A percentile compares a stretch with the other conserved stretches of the same genome.
These are phyloP conservation scores for Colletotrichum sp. DNA, from an alignment of 2,329 filamentous ascomycete species.

Conservation along the genomic window DNA sequence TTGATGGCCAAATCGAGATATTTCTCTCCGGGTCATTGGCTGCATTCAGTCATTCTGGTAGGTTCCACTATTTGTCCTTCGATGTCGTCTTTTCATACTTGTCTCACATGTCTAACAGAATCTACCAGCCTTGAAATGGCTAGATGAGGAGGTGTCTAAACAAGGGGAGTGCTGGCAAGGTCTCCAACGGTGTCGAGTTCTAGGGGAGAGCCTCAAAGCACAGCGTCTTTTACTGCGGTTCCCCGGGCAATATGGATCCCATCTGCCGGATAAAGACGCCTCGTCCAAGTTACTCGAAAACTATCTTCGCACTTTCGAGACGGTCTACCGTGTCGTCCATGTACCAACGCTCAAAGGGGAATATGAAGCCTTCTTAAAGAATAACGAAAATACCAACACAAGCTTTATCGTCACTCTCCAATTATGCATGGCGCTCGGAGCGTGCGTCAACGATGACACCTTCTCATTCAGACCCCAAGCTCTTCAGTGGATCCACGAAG, in stretches of 20 bases:
- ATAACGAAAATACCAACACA: slow-evolving; percentile 22
- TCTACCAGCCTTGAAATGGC: slow-evolving; percentile 46
- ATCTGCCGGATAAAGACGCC: slow-evolving; percentile 40
- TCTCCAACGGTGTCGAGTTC: slow-evolving; percentile 43
- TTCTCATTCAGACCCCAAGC: slow-evolving; percentile 20
- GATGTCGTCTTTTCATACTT: background rate
- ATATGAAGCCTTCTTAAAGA: slow-evolving; percentile 28
- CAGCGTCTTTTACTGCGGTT: slow-evolving; percentile 36
- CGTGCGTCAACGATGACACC: slow-evolving; percentile 23
- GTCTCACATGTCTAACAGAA: slow-evolving; percentile 44
- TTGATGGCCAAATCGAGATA: slow-evolving; percentile 7
- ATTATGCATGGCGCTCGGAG: slow-evolving; percentile 26
- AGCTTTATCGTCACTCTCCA: slow-evolving; percentile 23
- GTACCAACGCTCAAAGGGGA: slow-evolving; percentile 42
- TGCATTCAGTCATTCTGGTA: slow-evolving; percentile 12
- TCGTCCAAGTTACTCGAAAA: slow-evolving; percentile 40
- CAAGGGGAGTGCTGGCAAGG: slow-evolving; percentile 33
- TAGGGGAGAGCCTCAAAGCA: slow-evolving; percentile 45
- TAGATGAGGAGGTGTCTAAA: slow-evolving; percentile 28
- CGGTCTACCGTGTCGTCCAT: slow-evolving; percentile 45
- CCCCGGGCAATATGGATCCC: slow-evolving; percentile 41
- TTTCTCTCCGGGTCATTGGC: background rate
- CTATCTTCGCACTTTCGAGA: slow-evolving; percentile 48
- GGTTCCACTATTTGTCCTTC: slow-evolving; percentile 7
- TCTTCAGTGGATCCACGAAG: slow-evolving; percentile 26